Percentiles rank a stretch among this genome's conserved stretches.
Evolutionary conservation across 305 asterid genomes (phyloP).

Genomic region (Caryopteris hybrid): DNA sequence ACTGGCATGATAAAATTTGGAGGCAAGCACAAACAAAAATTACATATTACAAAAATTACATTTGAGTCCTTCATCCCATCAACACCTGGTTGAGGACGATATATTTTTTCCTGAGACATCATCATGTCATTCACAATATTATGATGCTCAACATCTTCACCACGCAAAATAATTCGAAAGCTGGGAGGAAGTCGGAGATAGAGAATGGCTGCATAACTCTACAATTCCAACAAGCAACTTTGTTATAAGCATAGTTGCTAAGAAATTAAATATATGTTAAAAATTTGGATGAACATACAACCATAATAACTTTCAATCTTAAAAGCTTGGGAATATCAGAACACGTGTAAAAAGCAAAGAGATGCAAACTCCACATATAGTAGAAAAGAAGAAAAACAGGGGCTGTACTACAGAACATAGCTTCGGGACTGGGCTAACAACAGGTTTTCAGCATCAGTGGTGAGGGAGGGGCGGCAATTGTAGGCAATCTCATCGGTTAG

Average conservation of each 20-base stretch:
- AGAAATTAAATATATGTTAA: no score
- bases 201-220: conserved; percentile 95
- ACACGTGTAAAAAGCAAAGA: no score
- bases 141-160: conserved; percentile 92
- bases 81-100: conserved; percentile 83
- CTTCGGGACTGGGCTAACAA: no score
- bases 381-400: no score
- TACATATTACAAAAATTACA: conserved; percentile 36
- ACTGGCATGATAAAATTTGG: conserved; percentile 4
- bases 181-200: conserved; percentile 81
- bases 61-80: conserved; percentile 67
- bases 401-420: no score
- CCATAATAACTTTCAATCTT: no score
- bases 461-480: no score
- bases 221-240: conserved; percentile 31
- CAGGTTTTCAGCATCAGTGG: no score
- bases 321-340: no score
- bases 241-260: not conserved
- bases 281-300: no score
- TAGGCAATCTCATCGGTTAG: no score
- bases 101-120: conserved; percentile 86
- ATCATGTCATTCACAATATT: conserved; percentile 97
- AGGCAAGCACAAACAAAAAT: not conserved
- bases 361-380: no score
- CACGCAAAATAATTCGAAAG: conserved; percentile 88